Conservation (phyloP, 495 filamentous ascomycete species). For the Penicillium manginii region DNA sequence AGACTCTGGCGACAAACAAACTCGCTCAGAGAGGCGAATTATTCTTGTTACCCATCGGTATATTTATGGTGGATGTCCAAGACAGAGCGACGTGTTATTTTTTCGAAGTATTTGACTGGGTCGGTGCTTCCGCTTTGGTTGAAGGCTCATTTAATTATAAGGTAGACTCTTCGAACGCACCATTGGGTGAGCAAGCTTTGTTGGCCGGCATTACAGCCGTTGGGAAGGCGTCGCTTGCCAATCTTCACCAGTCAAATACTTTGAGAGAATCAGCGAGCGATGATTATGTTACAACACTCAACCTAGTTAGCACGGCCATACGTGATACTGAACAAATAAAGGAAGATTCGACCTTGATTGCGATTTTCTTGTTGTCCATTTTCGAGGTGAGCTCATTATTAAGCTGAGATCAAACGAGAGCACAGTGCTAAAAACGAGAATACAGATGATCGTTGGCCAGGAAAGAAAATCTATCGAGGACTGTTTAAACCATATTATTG, state of each 20-base stretch:
- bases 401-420: not conserved
- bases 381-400: not conserved
- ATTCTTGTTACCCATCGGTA: constrained; percentile 1
- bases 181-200: constrained; percentile 1
- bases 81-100: constrained; percentile 6
- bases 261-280: constrained; percentile 3
- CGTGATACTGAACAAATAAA: not conserved
- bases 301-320: not conserved
- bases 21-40: not conserved
- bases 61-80: constrained; percentile 5
- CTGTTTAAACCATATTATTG: constrained; percentile 5
- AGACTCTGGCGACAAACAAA: not conserved
- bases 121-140: constrained; percentile 1
- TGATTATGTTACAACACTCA: constrained; percentile 3
- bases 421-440: not conserved
- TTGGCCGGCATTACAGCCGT: constrained; percentile 1
- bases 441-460: constrained; percentile 1
- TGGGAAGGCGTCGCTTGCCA: constrained; percentile 3
- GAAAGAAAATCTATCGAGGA: constrained; percentile 1
- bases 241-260: not conserved
- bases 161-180: not conserved
- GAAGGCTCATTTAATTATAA: constrained; percentile 3
- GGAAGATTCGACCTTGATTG: constrained; percentile 2
- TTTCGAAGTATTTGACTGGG: constrained; percentile 4
- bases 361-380: constrained; percentile 6